phyloP scores from a whole-genome alignment of 2,329 filamentous ascomycete species.

The Ceratocystis diversiconidia region DNA sequence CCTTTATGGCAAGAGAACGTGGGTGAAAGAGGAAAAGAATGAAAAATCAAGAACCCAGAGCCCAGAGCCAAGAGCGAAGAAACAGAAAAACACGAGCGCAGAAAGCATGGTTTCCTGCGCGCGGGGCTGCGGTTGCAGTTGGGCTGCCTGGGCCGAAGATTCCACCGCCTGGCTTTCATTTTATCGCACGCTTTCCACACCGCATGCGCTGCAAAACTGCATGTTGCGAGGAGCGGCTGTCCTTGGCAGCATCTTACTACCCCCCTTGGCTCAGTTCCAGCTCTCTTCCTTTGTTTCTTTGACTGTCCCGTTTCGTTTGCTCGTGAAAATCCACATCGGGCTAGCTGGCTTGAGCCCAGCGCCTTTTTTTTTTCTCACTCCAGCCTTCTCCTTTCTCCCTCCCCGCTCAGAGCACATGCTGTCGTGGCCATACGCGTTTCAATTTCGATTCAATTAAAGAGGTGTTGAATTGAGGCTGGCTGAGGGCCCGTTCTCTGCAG shows the following conservation, averaged over 20 bases:
- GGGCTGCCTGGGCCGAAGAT: neutral
- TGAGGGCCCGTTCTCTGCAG: neutral
- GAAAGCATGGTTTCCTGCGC: neutral
- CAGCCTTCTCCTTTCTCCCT: neutral
- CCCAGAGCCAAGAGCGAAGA: neutral
- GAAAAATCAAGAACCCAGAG: too few relatives aligned
- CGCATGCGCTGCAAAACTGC: too few relatives aligned
- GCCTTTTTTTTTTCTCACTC: neutral
- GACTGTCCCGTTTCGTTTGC: neutral
- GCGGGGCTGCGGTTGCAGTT: neutral
- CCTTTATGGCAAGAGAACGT: neutral
- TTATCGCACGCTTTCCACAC: neutral
- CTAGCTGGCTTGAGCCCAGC: conserved; percentile 4
- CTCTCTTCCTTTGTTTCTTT: neutral
- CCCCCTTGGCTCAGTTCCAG: neutral
- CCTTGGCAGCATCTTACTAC: neutral
- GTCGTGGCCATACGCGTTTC: conserved; percentile 10
- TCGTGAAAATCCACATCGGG: neutral
- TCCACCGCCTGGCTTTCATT: neutral
- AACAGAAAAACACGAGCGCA: neutral
- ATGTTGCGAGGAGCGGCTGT: too few relatives aligned
- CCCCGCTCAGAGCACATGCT: neutral
- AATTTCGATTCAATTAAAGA: neutral
- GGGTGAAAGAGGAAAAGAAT: neutral
- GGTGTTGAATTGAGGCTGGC: neutral